phyloP scores from a whole-genome alignment of 257 asterid genomes.

The Osmanthus fragrans region DNA sequence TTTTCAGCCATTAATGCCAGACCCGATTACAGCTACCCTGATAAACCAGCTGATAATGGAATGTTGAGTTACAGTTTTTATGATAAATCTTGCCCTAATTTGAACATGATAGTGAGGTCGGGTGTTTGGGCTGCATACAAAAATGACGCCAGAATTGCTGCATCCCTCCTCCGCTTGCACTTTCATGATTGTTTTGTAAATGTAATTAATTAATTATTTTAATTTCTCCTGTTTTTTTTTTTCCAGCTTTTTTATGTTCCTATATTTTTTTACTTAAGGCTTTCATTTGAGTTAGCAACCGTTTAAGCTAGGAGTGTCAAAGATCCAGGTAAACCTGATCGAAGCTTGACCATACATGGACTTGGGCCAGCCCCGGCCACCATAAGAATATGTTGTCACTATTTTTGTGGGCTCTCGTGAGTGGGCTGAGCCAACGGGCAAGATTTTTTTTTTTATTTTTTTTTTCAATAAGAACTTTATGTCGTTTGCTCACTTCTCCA shows the following conservation, averaged over 20 bases:
- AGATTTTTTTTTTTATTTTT: too few relatives aligned
- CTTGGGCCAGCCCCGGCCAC: neutral
- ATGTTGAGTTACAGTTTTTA: conserved; percentile 44
- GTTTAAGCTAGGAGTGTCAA: neutral
- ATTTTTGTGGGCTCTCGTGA: neutral
- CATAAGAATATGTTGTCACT: too few relatives aligned
- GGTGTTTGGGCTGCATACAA: conserved; percentile 62
- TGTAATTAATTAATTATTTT: conserved; percentile 27
- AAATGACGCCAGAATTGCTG: conserved; percentile 64
- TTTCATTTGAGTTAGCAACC: too few relatives aligned
- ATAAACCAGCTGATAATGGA: conserved; percentile 24
- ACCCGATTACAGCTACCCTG: conserved; percentile 32
- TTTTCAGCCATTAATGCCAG: conserved; percentile 21
- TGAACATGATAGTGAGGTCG: conserved; percentile 43
- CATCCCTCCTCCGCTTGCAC: conserved; percentile 69
- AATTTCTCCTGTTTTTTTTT: neutral
- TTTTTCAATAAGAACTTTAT: too few relatives aligned
- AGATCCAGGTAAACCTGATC: too few relatives aligned
- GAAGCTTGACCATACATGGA: neutral
- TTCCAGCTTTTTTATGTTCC: neutral
- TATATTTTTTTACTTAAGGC: neutral
- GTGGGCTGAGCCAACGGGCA: too few relatives aligned
- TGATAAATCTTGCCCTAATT: conserved; percentile 59
- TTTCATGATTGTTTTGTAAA: conserved; percentile 79
- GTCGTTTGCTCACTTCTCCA: too few relatives aligned